Evolutionary conservation across 83 land plant genomes (phyloP).

Genomic region (Thuja plicata): DNA sequence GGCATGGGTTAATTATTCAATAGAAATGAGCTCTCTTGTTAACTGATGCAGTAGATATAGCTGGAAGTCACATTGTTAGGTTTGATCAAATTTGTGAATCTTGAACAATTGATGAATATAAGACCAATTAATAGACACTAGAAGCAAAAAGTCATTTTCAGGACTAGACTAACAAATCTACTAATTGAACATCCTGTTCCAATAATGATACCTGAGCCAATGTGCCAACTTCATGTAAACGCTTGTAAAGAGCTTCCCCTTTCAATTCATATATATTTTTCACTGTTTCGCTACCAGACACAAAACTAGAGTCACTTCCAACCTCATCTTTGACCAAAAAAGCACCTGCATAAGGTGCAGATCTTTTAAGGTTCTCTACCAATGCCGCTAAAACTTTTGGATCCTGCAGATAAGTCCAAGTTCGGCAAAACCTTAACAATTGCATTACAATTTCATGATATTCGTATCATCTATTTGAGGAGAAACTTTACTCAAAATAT

Average conservation of each 20-base stretch:
- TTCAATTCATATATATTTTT: constrained; percentile 62
- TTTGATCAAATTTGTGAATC: neutral
- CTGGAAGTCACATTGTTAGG: neutral
- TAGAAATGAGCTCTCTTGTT: neutral
- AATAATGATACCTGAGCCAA: constrained; percentile 79
- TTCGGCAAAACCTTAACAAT: neutral
- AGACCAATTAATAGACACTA: neutral
- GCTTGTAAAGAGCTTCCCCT: constrained; percentile 79
- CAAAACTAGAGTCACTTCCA: constrained; percentile 34
- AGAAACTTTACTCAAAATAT: neutral
- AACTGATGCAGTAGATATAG: neutral
- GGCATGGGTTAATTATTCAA: neutral
- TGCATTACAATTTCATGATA: neutral
- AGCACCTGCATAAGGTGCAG: constrained; percentile 86
- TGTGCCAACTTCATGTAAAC: constrained; percentile 94
- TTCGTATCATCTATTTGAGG: neutral
- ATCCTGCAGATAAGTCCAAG: constrained; percentile 53
- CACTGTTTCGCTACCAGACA: constrained; percentile 56
- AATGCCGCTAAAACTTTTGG: constrained; percentile 76
- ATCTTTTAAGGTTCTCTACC: constrained; percentile 66
- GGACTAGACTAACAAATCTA: neutral
- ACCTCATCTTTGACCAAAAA: constrained; percentile 86
- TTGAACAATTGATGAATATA: neutral
- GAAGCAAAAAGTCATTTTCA: neutral
- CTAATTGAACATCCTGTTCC: neutral